Evolutionary conservation across 208 protist genomes (phyloP).

Genomic region (Trypanosomatidae sp.): DNA sequence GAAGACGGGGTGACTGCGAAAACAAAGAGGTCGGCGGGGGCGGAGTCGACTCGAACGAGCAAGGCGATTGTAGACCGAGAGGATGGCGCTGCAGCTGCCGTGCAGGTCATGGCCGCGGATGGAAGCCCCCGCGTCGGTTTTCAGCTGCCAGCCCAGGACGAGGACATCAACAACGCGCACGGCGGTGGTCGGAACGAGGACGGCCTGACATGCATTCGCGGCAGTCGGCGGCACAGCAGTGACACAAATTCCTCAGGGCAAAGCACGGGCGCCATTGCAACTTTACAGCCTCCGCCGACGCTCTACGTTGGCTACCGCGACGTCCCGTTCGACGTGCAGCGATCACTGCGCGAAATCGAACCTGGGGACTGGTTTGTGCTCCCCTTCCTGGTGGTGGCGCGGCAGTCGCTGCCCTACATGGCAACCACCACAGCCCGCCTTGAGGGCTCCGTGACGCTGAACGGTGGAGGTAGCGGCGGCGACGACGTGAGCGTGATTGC

Average conservation of each 20-base stretch:
- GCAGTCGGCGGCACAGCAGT: conserved; percentile 16
- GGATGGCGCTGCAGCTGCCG: background rate
- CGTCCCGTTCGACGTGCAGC: conserved; percentile 49
- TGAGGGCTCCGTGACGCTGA: background rate
- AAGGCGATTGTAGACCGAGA: background rate
- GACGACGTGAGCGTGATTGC: background rate
- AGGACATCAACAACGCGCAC: background rate
- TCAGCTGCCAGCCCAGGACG: conserved; percentile 7
- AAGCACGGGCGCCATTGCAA: background rate
- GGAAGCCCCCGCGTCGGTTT: conserved; percentile 6
- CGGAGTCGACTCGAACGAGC: background rate
- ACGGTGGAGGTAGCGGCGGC: background rate
- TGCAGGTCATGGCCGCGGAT: background rate
- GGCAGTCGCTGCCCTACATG: conserved; percentile 32
- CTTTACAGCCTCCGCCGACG: conserved; percentile 35
- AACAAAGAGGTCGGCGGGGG: background rate
- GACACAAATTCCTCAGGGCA: background rate
- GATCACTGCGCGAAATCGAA: conserved; percentile 31
- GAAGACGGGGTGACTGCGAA: background rate
- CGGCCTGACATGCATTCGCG: background rate
- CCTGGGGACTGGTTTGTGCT: conserved; percentile 74
- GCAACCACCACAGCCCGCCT: conserved; percentile 7
- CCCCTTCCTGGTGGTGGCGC: conserved; percentile 52
- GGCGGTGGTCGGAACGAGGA: background rate
- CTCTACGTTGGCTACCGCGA: conserved; percentile 74